Percentiles rank a stretch among this genome's conserved stretches.
These are phyloP conservation scores for Eucalyptus cloeziana DNA, from an alignment of 345 rosid species.

Conservation along the genomic window DNA sequence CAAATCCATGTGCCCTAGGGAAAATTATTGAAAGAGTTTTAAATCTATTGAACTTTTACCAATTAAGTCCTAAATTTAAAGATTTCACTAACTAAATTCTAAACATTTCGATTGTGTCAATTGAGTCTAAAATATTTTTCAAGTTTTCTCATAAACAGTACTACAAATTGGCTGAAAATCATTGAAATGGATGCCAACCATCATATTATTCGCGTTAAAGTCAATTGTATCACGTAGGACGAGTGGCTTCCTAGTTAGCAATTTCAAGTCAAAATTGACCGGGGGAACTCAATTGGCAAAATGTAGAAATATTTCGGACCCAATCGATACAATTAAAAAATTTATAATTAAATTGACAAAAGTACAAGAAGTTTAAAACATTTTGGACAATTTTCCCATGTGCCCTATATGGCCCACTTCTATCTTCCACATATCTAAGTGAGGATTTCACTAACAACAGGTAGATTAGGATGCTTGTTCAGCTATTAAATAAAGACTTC, in stretches of 20 bases:
- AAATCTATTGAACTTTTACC: too few species aligned
- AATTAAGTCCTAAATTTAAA: not conserved
- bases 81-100: too few species aligned
- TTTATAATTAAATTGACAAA: fast-evolving
- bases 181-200: fast-evolving
- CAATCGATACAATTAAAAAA: fast-evolving
- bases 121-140: too few species aligned
- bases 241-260: fast-evolving
- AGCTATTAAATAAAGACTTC: not conserved
- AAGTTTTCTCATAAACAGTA: not conserved
- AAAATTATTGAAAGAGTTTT: too few species aligned
- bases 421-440: not conserved
- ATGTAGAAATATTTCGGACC: fast-evolving
- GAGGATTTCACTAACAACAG: fast-evolving
- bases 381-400: not conserved
- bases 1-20: not conserved
- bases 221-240: fast-evolving
- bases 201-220: fast-evolving
- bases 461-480: not conserved
- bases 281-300: fast-evolving
- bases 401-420: not conserved
- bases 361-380: fast-evolving
- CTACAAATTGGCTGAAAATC: too few species aligned
- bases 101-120: fast-evolving
- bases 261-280: fast-evolving